Conservation (phyloP, 2,329 filamentous ascomycete genomes). For the Basipetospora chlamydospora region DNA sequence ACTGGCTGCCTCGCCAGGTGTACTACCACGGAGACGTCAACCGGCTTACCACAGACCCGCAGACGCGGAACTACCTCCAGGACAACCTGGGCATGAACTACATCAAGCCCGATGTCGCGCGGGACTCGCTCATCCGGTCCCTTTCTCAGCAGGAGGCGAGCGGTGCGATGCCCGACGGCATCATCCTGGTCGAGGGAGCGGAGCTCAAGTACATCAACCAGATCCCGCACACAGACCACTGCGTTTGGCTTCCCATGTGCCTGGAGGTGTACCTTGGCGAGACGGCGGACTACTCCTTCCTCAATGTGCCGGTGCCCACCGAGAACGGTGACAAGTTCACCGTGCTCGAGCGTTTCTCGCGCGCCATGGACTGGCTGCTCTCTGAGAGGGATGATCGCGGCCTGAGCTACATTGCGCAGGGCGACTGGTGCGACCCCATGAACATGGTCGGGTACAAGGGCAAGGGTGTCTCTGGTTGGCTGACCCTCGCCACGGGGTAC, state of each 20-base stretch:
- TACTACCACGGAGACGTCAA: slow-evolving; percentile 47
- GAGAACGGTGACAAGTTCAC: slow-evolving; percentile 29
- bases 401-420: slow-evolving; percentile 42
- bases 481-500: slow-evolving; percentile 39
- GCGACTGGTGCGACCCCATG: slow-evolving; percentile 47
- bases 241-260: slow-evolving; percentile 40
- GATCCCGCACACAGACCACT: slow-evolving; percentile 45
- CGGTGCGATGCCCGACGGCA: slow-evolving; percentile 44
- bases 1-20: slow-evolving; percentile 42
- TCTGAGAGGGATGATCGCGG: slow-evolving; percentile 34
- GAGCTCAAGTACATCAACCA: slow-evolving; percentile 48
- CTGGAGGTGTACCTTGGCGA: slow-evolving; percentile 40
- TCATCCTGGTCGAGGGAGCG: slow-evolving; percentile 35
- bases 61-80: slow-evolving; percentile 44
- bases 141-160: slow-evolving; percentile 37
- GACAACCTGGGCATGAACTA: slow-evolving; percentile 48
- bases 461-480: slow-evolving; percentile 42
- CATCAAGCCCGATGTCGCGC: slow-evolving; percentile 34
- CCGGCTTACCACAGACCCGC: slow-evolving; percentile 41
- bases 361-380: slow-evolving; percentile 44
- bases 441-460: slow-evolving; percentile 49
- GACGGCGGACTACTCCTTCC: slow-evolving; percentile 35
- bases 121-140: slow-evolving; percentile 31
- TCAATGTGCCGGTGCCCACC: slow-evolving; percentile 27
- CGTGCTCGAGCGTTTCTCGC: slow-evolving; percentile 37